Conservation (phyloP, 169 alveolate species). For the Babesia sp. region DNA sequence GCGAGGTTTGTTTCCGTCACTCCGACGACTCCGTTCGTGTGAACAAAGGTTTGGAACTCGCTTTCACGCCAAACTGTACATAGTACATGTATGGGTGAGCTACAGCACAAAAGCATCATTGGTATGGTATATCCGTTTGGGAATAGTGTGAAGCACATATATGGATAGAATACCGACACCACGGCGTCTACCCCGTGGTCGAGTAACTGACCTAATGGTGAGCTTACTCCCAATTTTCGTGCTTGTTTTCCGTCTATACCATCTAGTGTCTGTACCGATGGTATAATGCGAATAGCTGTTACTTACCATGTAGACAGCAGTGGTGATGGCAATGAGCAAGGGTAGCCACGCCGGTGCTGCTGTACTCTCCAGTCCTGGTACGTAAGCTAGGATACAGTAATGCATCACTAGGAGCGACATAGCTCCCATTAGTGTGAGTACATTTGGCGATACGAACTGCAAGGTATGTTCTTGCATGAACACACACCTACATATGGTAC, state of each 20-base stretch:
- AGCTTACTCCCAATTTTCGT: conserved; percentile 44
- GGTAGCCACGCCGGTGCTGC: conserved; percentile 45
- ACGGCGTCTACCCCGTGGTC: conserved; percentile 68
- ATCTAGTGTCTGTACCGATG: conserved; percentile 62
- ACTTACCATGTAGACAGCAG: conserved; percentile 48
- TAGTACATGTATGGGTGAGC: conserved; percentile 33
- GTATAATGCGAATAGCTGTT: too few relatives aligned
- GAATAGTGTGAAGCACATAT: conserved; percentile 29
- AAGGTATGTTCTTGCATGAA: background rate
- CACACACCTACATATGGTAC: conserved; percentile 55
- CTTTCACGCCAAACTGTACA: conserved; percentile 54
- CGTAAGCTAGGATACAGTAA: conserved; percentile 30
- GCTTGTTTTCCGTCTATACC: conserved; percentile 69
- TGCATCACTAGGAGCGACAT: conserved; percentile 27
- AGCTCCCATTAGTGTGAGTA: conserved; percentile 49
- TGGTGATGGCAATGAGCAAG: conserved; percentile 1
- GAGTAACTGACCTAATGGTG: conserved; percentile 67
- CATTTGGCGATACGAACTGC: conserved; percentile 51
- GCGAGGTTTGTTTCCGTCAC: conserved; percentile 52
- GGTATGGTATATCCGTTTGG: conserved; percentile 41
- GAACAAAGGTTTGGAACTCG: conserved; percentile 31
- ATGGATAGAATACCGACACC: conserved; percentile 51
- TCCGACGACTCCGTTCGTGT: conserved; percentile 51
- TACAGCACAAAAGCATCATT: background rate
- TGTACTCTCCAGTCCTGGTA: conserved; percentile 23